Base-by-base conservation (phyloP, 768 basidiomycete genomes). In the Tephrocybe sp. region DNA sequence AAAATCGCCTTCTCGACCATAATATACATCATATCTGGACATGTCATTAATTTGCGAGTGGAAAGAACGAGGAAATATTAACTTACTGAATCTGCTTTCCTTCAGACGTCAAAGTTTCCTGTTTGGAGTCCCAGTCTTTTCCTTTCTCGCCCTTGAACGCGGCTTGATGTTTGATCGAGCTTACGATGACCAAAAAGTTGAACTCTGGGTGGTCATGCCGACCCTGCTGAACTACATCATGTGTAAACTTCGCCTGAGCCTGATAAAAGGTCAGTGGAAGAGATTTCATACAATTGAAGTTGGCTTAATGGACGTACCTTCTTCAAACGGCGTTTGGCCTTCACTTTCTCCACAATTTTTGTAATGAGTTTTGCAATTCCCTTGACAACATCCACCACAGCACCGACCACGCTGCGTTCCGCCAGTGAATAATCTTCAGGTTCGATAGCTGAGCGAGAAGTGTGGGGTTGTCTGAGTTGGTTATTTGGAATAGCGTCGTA, bases 51-150 rank as follows among this genome's bases (percentile, higher is more conserved):
- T 12, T n/a, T 18, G 16, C 4, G 19, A 4, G n/a, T 3, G 5
- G 6, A 19, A 38, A 38, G 3, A 4, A 38, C 16, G 44, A 23
- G 15, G 18, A 18, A 13, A 8, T 31, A 15, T 19, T 39, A 15
- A 34, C 23, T 27, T 12, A 40, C 4, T 12, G n/a, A 13, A 42
- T 25, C 1, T 21, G 3, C 23, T 42, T 42, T 25, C 25, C 24
- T 8, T 25, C 21, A 10, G 27, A 29, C 1, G 6, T 16, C 19
- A n/a, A 18, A 18, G 19, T 19, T 60, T 56, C 43, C 59, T 56
- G 58, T 23, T 50, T 46, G 39, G 62, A 61, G 24, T 49, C 57
- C 61, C 61, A 65, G 29, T 65, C 62, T 9, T 42, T 56, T 45
- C 56, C 57, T 42, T 43, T 42, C 6, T 5, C 29, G n/a, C 64